Percentiles rank a stretch among this genome's conserved stretches.
Conservation (phyloP, 805 yeast genomes). For the Yarrowia yakushimensis region DNA sequence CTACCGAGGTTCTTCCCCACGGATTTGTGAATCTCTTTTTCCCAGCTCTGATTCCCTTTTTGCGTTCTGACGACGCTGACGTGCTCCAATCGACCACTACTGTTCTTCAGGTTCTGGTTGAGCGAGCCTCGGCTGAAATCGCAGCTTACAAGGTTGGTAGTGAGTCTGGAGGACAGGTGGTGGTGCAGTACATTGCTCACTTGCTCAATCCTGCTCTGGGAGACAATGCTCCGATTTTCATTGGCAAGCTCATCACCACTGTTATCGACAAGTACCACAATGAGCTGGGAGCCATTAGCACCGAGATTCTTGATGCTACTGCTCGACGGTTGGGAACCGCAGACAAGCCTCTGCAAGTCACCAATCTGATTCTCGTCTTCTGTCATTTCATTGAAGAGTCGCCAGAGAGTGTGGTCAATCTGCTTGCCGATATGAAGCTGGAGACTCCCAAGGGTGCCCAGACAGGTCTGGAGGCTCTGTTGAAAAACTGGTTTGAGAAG, state of each 20-base stretch:
- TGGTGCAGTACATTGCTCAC: conserved; percentile 64
- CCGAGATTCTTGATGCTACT: conserved; percentile 68
- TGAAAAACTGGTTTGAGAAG: conserved; percentile 75
- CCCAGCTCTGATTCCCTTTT: conserved; percentile 11
- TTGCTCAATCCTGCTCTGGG: conserved; percentile 66
- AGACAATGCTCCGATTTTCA: conserved; percentile 78
- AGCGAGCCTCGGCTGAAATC: conserved; percentile 37
- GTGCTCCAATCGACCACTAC: conserved; percentile 54
- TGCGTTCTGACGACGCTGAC: conserved; percentile 15
- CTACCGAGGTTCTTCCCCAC: background rate
- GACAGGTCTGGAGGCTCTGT: conserved; percentile 45
- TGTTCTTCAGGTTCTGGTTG: conserved; percentile 36
- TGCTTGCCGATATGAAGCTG: conserved; percentile 46
- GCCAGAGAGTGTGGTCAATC: conserved; percentile 59
- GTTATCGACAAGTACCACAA: conserved; percentile 52
- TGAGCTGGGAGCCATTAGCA: conserved; percentile 41
- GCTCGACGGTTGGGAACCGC: conserved; percentile 63
- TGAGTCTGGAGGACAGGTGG: conserved; percentile 49
- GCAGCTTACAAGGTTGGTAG: conserved; percentile 29
- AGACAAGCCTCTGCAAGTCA: conserved; percentile 67
- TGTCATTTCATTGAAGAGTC: conserved; percentile 65
- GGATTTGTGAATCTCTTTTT: conserved; percentile 10
- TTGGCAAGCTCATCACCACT: conserved; percentile 64
- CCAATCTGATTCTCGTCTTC: conserved; percentile 71
- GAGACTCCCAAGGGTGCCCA: conserved; percentile 17